These are phyloP conservation scores for Marasmius tenuissimus DNA, from an alignment of 1,284 basidiomycete genomes.

Conservation along the genomic window DNA sequence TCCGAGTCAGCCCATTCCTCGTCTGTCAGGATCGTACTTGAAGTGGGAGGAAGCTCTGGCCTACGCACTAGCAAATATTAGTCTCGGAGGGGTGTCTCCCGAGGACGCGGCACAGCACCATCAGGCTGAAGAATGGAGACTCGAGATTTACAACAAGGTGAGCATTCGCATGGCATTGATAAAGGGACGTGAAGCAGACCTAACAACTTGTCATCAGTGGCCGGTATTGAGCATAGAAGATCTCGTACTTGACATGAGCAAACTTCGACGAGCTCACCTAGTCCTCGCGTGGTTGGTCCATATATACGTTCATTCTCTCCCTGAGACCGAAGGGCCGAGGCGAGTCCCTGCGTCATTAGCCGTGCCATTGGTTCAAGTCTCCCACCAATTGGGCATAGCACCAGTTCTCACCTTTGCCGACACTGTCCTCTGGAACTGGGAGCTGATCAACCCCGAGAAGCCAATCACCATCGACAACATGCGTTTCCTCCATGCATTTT, in stretches of 20 bases:
- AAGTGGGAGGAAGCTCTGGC: slow-evolving; percentile 76
- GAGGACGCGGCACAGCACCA: slow-evolving; percentile 50
- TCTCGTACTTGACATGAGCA: slow-evolving; percentile 54
- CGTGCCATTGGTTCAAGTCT: slow-evolving; percentile 80
- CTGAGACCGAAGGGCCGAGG: slow-evolving; percentile 41
- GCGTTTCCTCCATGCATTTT: slow-evolving; percentile 75
- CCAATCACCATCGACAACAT: slow-evolving; percentile 64
- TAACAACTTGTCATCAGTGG: slow-evolving; percentile 47
- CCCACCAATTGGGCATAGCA: slow-evolving; percentile 78
- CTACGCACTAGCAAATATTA: slow-evolving; percentile 56
- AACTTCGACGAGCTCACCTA: slow-evolving; percentile 82
- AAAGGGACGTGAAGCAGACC: neutral
- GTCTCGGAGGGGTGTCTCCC: slow-evolving; percentile 60
- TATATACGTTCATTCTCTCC: slow-evolving; percentile 86
- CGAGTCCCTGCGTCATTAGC: slow-evolving; percentile 77
- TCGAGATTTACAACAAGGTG: slow-evolving; percentile 57
- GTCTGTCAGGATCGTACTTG: slow-evolving; percentile 54
- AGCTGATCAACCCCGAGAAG: slow-evolving; percentile 52
- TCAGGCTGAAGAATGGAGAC: slow-evolving; percentile 68
- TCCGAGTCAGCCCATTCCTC: slow-evolving; percentile 67
- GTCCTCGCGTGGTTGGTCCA: slow-evolving; percentile 89
- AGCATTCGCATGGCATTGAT: slow-evolving; percentile 28
- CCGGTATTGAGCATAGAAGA: slow-evolving; percentile 59
- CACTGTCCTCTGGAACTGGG: slow-evolving; percentile 95
- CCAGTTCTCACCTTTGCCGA: slow-evolving; percentile 96